phyloP scores from a whole-genome alignment of 495 filamentous ascomycete genomes.

The Stereocaulon alpinum region DNA sequence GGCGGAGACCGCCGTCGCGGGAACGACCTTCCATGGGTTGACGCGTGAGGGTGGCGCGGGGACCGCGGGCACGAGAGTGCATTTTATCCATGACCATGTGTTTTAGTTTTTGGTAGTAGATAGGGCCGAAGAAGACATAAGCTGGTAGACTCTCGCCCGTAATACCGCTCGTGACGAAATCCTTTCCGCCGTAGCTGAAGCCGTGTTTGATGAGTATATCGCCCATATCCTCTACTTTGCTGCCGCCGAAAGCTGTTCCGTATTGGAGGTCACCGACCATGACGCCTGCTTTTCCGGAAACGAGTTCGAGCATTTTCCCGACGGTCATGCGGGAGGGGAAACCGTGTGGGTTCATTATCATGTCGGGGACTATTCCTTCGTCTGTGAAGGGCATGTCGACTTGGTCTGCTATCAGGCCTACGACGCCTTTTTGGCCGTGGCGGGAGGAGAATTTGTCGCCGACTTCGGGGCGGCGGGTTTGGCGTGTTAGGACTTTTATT shows the following conservation, averaged over 20 bases:
- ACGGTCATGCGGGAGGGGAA: constrained; percentile 99
- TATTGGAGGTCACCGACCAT: constrained; percentile 72
- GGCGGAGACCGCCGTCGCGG: constrained; percentile 78
- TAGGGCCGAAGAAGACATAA: constrained; percentile 97
- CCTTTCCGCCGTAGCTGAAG: constrained; percentile 92
- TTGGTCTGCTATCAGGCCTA: constrained; percentile 89
- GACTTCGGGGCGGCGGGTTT: constrained; percentile 86
- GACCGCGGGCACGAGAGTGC: constrained; percentile 87
- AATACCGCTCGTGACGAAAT: constrained; percentile 90
- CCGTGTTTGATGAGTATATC: constrained; percentile 73
- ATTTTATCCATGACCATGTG: constrained; percentile 99
- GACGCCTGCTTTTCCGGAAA: constrained; percentile 89
- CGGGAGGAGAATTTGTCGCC: constrained; percentile 98
- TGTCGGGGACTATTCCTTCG: constrained; percentile 79
- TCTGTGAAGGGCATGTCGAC: constrained; percentile 97
- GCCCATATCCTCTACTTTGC: constrained; percentile 83
- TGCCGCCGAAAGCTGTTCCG: constrained; percentile 91
- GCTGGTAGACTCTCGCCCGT: constrained; percentile 87
- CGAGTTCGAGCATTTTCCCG: constrained; percentile 91
- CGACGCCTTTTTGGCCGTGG: constrained; percentile 97
- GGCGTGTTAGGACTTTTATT: constrained; percentile 84
- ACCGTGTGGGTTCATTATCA: constrained; percentile 99
- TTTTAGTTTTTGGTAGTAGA: constrained; percentile 99
- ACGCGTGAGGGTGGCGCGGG: constrained; percentile 81
- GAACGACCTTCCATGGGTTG: constrained; percentile 96